Conservation (phyloP, 805 yeast genomes). For the Cyberlindnera maclurae region DNA sequence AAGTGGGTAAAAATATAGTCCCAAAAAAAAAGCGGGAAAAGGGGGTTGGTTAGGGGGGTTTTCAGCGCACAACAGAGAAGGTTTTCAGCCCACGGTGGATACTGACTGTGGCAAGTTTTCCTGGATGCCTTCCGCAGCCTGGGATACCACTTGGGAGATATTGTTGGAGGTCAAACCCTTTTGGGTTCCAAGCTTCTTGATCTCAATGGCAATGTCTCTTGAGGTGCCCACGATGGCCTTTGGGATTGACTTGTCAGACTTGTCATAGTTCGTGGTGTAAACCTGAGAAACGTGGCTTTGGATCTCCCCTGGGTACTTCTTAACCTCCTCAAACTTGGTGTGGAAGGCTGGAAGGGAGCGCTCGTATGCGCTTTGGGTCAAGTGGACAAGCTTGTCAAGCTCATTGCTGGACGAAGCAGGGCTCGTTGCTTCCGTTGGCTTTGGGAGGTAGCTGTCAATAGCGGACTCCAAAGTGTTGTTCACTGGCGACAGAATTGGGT, state of each 20-base stretch:
- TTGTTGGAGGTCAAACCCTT: too few relatives aligned
- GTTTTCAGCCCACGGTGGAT: constrained; percentile 1
- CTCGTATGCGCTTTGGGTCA: constrained; percentile 11
- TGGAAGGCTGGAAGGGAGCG: constrained; percentile 9
- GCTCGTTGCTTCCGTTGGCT: neutral
- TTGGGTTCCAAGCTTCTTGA: constrained; percentile 5
- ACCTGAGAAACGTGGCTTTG: constrained; percentile 9
- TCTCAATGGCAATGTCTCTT: constrained; percentile 10
- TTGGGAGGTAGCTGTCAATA: constrained; percentile 11
- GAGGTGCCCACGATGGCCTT: constrained; percentile 11
- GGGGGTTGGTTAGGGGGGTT: too few relatives aligned
- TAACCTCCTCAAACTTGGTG: constrained; percentile 5
- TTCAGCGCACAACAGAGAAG: too few relatives aligned
- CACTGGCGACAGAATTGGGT: constrained; percentile 14
- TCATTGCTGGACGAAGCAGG: constrained; percentile 3
- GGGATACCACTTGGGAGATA: constrained; percentile 2
- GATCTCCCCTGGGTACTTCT: constrained; percentile 7
- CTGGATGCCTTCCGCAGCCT: neutral
- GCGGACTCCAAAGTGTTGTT: constrained; percentile 11
- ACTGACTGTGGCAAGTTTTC: constrained; percentile 1
- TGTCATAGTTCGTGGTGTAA: constrained; percentile 8
- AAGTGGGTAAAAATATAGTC: too few relatives aligned
- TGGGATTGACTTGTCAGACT: constrained; percentile 11
- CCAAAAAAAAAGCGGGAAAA: too few relatives aligned
- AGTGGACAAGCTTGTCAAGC: constrained; percentile 6